phyloP scores from a whole-genome alignment of 2,329 filamentous ascomycete species.

The Colletotrichum liaoningense region DNA sequence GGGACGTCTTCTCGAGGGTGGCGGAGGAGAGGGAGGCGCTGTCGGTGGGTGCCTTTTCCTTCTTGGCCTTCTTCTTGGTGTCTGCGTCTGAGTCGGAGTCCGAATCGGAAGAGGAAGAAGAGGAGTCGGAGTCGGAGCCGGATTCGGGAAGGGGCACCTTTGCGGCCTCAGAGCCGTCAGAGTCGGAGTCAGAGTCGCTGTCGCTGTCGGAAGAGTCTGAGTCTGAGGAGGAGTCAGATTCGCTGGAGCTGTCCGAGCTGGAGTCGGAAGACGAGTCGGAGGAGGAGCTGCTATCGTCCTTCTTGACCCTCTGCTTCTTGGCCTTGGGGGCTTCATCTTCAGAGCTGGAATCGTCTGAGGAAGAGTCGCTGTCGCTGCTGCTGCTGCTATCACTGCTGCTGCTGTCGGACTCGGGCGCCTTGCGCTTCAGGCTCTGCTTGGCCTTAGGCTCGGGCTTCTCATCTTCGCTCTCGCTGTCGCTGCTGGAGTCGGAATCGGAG shows the following conservation, averaged over 20 bases:
- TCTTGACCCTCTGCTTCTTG: slow-evolving; percentile 65
- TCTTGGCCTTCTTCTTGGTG: slow-evolving; percentile 38
- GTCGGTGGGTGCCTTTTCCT: slow-evolving; percentile 44
- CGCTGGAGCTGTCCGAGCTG: slow-evolving; percentile 45
- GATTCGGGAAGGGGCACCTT: slow-evolving; percentile 57
- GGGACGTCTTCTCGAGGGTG: slow-evolving; percentile 66
- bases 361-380: slow-evolving; percentile 40
- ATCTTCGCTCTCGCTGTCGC: slow-evolving; percentile 38
- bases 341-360: slow-evolving; percentile 55
- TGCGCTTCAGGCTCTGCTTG: slow-evolving; percentile 53
- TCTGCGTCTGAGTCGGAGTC: slow-evolving; percentile 39
- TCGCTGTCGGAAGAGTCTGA: slow-evolving; percentile 43
- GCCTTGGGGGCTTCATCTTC: slow-evolving; percentile 58
- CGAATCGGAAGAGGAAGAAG: slow-evolving; percentile 39
- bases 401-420: slow-evolving; percentile 46
- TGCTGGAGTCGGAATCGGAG: slow-evolving; percentile 46
- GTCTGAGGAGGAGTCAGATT: slow-evolving; percentile 41
- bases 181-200: slow-evolving; percentile 47
- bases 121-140: slow-evolving; percentile 51
- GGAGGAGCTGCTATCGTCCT: slow-evolving; percentile 43
- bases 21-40: slow-evolving; percentile 53
- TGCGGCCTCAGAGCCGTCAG: slow-evolving; percentile 48
- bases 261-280: slow-evolving; percentile 53
- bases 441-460: slow-evolving; percentile 16
- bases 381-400: slow-evolving; percentile 44